Evolutionary conservation across 768 basidiomycete species (phyloP).

Genomic region (Suillus plorans): DNA sequence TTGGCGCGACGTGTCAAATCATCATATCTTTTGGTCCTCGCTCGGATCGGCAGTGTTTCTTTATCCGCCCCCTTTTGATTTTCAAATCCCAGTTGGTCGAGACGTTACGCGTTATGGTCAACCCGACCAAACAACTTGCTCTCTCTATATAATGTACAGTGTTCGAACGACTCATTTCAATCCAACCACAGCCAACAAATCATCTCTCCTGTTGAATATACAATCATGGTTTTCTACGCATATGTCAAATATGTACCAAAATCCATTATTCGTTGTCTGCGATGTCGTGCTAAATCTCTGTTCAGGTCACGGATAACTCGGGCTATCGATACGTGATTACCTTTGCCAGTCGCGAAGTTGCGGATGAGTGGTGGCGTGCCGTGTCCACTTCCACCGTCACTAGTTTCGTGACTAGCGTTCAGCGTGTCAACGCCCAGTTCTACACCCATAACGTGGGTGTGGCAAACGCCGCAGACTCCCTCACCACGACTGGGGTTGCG

Average conservation of each 20-base stretch:
- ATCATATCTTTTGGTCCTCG: too few relatives aligned
- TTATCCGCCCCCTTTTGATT: too few relatives aligned
- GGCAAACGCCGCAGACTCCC: too few relatives aligned
- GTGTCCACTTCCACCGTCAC: constrained; percentile 9
- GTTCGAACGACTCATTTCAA: neutral
- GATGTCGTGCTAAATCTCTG: neutral
- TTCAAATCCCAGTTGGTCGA: too few relatives aligned
- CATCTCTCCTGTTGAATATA: too few relatives aligned
- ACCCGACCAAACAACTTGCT: neutral
- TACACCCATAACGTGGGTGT: neutral
- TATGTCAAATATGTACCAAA: neutral
- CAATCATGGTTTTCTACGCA: neutral
- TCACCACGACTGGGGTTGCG: neutral
- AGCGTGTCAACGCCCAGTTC: neutral
- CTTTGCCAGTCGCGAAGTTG: constrained; percentile 21
- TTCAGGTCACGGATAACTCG: neutral
- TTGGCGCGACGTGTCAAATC: too few relatives aligned
- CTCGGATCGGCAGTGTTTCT: too few relatives aligned
- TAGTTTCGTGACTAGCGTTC: neutral
- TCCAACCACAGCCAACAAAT: neutral
- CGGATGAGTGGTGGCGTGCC: constrained; percentile 27
- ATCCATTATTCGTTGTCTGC: neutral
- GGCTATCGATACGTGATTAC: constrained; percentile 18
- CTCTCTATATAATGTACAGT: neutral
- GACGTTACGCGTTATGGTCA: neutral